phyloP scores from a whole-genome alignment of 805 yeast genomes.

The Kuraishia borneana region DNA sequence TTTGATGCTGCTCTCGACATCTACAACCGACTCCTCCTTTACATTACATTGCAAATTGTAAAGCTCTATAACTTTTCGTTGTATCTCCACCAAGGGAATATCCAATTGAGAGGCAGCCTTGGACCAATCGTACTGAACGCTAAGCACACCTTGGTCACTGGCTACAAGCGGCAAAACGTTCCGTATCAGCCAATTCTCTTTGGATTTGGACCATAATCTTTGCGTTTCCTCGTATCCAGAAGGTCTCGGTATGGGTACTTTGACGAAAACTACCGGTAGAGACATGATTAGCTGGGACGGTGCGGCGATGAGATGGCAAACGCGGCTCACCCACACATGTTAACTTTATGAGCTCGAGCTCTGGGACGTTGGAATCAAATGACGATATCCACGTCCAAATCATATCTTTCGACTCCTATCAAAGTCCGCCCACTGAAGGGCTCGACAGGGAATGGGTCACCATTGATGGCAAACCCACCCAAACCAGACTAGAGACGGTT shows the following conservation, averaged over 20 bases:
- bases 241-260: neutral
- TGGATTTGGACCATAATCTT: neutral
- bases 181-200: neutral
- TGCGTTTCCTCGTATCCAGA: neutral
- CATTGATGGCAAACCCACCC: constrained; percentile 10
- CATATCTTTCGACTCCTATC: constrained; percentile 57
- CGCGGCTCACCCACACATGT: too few relatives aligned
- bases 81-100: neutral
- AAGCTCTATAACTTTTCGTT: constrained; percentile 1
- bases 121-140: constrained; percentile 1
- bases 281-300: too few relatives aligned
- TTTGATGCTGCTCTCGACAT: too few relatives aligned
- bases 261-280: neutral
- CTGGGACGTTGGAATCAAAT: too few relatives aligned
- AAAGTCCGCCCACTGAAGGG: constrained; percentile 32
- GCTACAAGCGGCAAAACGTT: neutral
- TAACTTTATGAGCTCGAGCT: too few relatives aligned
- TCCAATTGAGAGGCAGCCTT: neutral
- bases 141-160: neutral
- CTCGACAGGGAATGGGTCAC: constrained; percentile 35
- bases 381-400: constrained; percentile 38
- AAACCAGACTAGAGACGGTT: constrained; percentile 29
- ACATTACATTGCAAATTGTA: neutral
- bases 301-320: too few relatives aligned
- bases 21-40: neutral